Evolutionary conservation across 2,329 filamentous ascomycete genomes (phyloP).

Genomic region (Emmonsiellopsis sp.): DNA sequence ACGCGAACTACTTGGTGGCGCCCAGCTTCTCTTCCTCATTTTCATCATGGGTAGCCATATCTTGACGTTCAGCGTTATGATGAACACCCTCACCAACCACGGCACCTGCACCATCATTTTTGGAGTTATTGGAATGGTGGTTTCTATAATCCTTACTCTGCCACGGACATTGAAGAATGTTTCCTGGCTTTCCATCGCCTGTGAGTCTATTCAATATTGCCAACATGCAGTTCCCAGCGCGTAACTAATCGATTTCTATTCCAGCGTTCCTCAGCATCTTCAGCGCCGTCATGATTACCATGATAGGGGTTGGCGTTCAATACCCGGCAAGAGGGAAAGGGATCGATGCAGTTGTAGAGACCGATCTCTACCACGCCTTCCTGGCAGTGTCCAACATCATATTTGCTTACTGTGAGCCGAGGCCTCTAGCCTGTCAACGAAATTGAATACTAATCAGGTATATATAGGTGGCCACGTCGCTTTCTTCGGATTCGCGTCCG

Average conservation of each 20-base stretch:
- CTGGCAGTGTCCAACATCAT: conserved; percentile 59
- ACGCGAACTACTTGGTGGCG: conserved; percentile 52
- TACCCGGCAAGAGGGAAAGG: conserved; percentile 27
- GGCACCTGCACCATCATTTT: conserved; percentile 56
- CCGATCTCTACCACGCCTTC: conserved; percentile 46
- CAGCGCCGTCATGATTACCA: conserved; percentile 54
- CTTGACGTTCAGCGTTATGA: conserved; percentile 59
- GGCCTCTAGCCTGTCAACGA: conserved; percentile 11
- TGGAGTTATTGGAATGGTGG: conserved; percentile 47
- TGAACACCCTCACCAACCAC: conserved; percentile 54
- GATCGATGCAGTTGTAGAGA: conserved; percentile 29
- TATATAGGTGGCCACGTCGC: conserved; percentile 51
- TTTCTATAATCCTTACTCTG: conserved; percentile 51
- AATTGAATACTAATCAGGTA: background rate
- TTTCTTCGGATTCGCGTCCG: conserved; percentile 58
- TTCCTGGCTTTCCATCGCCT: conserved; percentile 52
- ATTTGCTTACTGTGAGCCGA: conserved; percentile 51
- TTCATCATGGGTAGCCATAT: conserved; percentile 66
- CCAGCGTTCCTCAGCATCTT: conserved; percentile 54
- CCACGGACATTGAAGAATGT: conserved; percentile 55
- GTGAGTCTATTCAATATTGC: conserved; percentile 20
- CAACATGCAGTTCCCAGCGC: conserved; percentile 8
- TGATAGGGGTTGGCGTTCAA: conserved; percentile 53
- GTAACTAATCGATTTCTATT: background rate
- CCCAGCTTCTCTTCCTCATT: conserved; percentile 54